These are phyloP conservation scores for Falciphora oryzae DNA, from an alignment of 2,329 filamentous ascomycete species.

Conservation along the genomic window DNA sequence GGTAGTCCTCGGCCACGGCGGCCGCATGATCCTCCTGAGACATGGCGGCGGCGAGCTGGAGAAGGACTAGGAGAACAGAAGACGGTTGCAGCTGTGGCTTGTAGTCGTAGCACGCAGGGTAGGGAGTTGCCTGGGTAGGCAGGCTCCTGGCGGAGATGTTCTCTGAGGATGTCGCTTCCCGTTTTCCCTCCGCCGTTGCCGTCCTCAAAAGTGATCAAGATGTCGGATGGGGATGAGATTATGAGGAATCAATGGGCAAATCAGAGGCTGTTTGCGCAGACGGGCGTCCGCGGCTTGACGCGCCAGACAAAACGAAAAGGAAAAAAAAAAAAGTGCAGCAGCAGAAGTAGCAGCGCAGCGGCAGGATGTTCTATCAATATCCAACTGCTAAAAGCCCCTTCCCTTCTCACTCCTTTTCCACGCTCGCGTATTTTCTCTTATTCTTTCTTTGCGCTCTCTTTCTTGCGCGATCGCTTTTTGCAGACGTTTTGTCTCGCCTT, in stretches of 20 bases:
- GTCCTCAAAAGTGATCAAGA: neutral
- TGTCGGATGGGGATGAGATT: constrained; percentile 5
- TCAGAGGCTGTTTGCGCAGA: constrained; percentile 2
- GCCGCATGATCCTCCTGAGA: constrained; percentile 53
- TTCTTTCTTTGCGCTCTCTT: neutral
- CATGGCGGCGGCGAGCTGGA: constrained; percentile 27
- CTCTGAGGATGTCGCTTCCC: neutral
- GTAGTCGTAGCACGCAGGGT: neutral
- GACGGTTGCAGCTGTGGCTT: neutral
- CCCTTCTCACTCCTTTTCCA: neutral
- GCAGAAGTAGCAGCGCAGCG: neutral
- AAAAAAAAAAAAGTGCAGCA: neutral
- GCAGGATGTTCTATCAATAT: constrained; percentile 7
- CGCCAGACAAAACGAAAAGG: constrained; percentile 3
- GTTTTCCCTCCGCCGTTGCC: neutral
- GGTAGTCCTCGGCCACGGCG: constrained; percentile 93
- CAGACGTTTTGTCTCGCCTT: neutral
- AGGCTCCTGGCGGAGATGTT: neutral
- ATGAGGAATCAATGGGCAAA: neutral
- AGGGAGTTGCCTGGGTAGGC: neutral
- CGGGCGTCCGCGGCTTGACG: constrained; percentile 5
- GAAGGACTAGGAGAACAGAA: constrained; percentile 1
- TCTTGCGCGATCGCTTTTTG: neutral
- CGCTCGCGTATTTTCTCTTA: neutral
- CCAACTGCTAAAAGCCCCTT: constrained; percentile 4